A percentile compares a stretch with the other conserved stretches of the same genome.
Evolutionary conservation across 1,139 yeast species (phyloP).

Genomic region (Taphrina populina): DNA sequence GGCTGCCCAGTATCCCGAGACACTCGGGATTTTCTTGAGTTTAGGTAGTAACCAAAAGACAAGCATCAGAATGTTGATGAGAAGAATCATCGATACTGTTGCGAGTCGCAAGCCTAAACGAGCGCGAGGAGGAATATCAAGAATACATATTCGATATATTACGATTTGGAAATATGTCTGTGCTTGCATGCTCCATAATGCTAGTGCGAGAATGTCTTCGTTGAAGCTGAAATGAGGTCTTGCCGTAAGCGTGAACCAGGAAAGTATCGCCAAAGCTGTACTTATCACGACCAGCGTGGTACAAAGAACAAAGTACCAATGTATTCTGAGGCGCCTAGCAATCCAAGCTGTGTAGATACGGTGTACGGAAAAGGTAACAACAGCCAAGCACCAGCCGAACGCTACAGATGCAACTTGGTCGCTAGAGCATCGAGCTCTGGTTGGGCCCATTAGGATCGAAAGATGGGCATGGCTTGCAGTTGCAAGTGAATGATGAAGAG

Average conservation of each 20-base stretch:
- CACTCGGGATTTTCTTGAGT: background rate
- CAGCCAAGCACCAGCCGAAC: conserved; percentile 21
- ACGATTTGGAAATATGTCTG: conserved; percentile 23
- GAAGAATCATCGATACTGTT: background rate
- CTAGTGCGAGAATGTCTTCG: background rate
- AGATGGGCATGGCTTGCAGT: too few relatives aligned
- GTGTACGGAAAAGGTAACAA: background rate
- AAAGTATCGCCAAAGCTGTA: conserved; percentile 12
- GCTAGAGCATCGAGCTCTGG: too few relatives aligned
- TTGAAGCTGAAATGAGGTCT: background rate
- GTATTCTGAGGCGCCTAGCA: conserved; percentile 1
- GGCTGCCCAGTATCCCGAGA: conserved; percentile 10
- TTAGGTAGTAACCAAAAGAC: conserved; percentile 2
- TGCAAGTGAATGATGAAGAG: too few relatives aligned
- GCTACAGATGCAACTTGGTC: conserved; percentile 14
- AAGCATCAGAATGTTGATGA: conserved; percentile 9
- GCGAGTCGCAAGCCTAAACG: background rate
- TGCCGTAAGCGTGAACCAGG: conserved; percentile 12
- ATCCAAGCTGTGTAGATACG: conserved; percentile 4
- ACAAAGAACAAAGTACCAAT: conserved; percentile 5
- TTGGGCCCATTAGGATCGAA: background rate
- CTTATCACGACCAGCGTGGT: conserved; percentile 4
- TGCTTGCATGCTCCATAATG: conserved; percentile 18
- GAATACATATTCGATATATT: conserved; percentile 13
- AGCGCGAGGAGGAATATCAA: conserved; percentile 1